Evolutionary conservation across 139 green algal genomes (phyloP), one percentile per base, ranked within the genome.

Genomic region (Closterium sp.): DNA sequence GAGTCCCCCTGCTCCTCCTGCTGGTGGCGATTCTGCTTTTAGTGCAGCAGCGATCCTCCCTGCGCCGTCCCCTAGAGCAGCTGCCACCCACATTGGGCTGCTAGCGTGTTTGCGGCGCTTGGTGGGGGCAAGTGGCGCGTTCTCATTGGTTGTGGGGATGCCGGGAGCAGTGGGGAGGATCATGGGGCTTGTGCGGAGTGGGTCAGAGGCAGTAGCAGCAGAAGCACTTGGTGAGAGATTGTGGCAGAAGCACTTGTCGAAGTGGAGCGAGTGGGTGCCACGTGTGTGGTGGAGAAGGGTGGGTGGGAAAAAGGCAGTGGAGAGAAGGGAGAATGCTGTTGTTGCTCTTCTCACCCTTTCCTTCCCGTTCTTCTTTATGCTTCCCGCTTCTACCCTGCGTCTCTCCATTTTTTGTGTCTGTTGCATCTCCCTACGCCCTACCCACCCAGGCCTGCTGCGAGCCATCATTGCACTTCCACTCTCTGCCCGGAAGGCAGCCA

Each of bases 61-160:
- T n/a, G 38, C 91, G 16, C 89, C 91, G 16, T 91, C 88, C 31
- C 69, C 84, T 1, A 91, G 84, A 6, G 38, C 33, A 21, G 91
- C 89, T 32, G 83, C 66, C 23, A 34, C 36, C 12, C 21, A 35
- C 81, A 89, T 92, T 32, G 91, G 88, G n/a, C 36, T 94, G 84
- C 91, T 94, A 9, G 88, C 91, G 12, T 94, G 91, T 38, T 10
- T 94, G 66, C 87, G 91, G 81, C 84, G 91, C 28, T 35, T 93
- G 83, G 10, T 93, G 30, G 66, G 19, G 30, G 19, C 89, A 30
- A 28, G 19, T 33, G 32, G 25, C 19, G 91, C 76, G 76, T 34
- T 76, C 25, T n/a, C 88, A 32, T 33, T 81, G 23, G 91, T 93
- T 32, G 31, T 93, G n/a, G 34, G 81, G 28, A 93, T 93, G 88